phyloP scores from a whole-genome alignment of 2,329 filamentous ascomycete species.

The Epichloe amarillans region DNA sequence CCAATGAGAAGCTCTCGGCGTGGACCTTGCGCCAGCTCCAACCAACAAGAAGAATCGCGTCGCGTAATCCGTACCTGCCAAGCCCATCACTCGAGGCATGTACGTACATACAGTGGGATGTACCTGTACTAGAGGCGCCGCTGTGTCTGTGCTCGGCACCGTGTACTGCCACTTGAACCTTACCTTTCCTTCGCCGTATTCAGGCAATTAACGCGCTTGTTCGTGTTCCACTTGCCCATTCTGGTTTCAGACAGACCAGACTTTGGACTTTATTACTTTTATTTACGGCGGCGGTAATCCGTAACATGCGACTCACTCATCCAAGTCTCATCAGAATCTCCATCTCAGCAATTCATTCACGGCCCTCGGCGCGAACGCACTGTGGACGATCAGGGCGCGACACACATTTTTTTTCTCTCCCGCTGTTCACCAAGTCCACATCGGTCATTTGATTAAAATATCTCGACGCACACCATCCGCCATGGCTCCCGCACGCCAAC shows the following conservation, averaged over 20 bases:
- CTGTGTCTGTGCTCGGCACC: neutral
- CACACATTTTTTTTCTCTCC: neutral
- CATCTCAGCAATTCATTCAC: neutral
- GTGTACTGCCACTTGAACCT: neutral
- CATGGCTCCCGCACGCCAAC: constrained; percentile 31
- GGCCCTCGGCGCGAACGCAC: neutral
- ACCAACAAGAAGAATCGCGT: neutral
- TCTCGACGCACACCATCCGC: constrained; percentile 3
- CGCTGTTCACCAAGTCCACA: neutral
- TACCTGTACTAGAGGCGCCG: neutral
- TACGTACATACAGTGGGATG: neutral
- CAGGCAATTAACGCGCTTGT: constrained; percentile 9
- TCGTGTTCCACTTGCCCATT: neutral
- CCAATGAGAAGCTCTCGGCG: constrained; percentile 1
- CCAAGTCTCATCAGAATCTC: neutral
- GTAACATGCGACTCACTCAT: neutral
- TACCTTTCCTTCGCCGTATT: neutral
- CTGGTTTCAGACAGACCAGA: neutral
- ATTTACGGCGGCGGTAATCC: neutral
- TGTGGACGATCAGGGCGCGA: neutral
- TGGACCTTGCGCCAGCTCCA: neutral
- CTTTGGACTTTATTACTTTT: too few relatives aligned
- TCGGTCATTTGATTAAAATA: neutral
- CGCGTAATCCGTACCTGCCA: neutral
- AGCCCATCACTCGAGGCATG: neutral